Percentiles rank a stretch among this genome's conserved stretches.
Conservation (phyloP, 1,284 basidiomycete genomes). For the Pyrrhoderma noxium region DNA sequence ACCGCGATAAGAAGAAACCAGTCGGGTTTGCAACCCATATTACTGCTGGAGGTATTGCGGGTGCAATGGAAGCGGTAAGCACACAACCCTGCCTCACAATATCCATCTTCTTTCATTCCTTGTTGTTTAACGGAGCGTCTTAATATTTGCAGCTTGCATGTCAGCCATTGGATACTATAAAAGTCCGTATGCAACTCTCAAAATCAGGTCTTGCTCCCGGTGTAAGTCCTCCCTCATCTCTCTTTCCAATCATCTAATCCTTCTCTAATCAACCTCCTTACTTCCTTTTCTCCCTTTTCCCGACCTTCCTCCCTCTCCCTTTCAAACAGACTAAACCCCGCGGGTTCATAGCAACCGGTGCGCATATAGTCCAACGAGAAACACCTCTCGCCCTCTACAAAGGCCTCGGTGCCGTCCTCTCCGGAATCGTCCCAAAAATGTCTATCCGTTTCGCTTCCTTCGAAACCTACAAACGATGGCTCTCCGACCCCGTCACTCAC, state of each 20-base stretch:
- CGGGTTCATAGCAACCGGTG: slow-evolving; percentile 90
- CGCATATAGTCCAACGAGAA: slow-evolving; percentile 85
- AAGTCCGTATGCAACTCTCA: slow-evolving; percentile 74
- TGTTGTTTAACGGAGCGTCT: not conserved
- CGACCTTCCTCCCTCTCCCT: no score
- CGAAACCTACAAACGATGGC: slow-evolving; percentile 84
- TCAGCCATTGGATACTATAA: slow-evolving; percentile 58
- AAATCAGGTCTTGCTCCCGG: slow-evolving; percentile 65
- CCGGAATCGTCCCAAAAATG: slow-evolving; percentile 99
- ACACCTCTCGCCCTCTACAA: slow-evolving; percentile 97
- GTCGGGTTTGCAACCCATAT: slow-evolving; percentile 85
- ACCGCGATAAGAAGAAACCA: slow-evolving; percentile 63
- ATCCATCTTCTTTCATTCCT: no score
- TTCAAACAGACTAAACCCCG: slow-evolving; percentile 84
- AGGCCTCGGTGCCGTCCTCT: slow-evolving; percentile 94
- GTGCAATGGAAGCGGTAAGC: slow-evolving; percentile 84
- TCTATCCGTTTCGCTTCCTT: slow-evolving; percentile 98
- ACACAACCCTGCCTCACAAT: slow-evolving; percentile 21
- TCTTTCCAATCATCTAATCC: no score
- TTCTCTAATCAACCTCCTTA: no score
- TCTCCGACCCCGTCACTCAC: slow-evolving; percentile 73
- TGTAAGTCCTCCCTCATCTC: slow-evolving; percentile 42
- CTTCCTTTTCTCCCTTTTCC: no score
- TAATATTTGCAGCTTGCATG: slow-evolving; percentile 49
- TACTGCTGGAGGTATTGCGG: slow-evolving; percentile 86